Conservation (phyloP, 805 yeast genomes). For the Tetrapisispora namnaoensis region DNA sequence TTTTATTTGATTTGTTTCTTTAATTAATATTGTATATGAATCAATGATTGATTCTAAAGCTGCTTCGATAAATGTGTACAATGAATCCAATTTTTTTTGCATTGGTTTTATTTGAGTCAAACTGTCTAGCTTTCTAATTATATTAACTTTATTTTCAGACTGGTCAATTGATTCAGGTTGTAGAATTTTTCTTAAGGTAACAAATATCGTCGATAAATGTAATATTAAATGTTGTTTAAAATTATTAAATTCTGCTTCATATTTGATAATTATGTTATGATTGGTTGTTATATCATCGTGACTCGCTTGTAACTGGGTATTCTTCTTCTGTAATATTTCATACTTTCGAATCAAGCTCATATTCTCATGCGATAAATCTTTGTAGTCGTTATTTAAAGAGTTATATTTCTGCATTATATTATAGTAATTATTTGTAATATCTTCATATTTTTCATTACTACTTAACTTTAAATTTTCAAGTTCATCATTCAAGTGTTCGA, state of each 20-base stretch:
- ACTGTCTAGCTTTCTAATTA: constrained; percentile 24
- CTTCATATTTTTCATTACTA: constrained; percentile 21
- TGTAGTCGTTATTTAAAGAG: constrained; percentile 7
- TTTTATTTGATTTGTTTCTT: constrained; percentile 5
- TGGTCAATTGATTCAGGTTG: constrained; percentile 52
- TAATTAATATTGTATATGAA: constrained; percentile 35
- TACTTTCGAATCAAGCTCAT: constrained; percentile 5
- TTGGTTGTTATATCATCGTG: constrained; percentile 7
- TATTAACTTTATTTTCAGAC: constrained; percentile 42
- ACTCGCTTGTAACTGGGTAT: constrained; percentile 16
- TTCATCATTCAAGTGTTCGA: constrained; percentile 14
- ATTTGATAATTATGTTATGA: constrained; percentile 5
- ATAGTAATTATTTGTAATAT: constrained; percentile 13
- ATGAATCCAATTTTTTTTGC: constrained; percentile 32
- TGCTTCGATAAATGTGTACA: constrained; percentile 46
- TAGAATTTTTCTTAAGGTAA: constrained; percentile 42
- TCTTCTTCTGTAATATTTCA: constrained; percentile 19
- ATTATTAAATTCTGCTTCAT: constrained; percentile 29
- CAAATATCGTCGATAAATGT: constrained; percentile 41
- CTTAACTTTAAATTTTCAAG: constrained; percentile 15
- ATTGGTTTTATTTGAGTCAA: constrained; percentile 20
- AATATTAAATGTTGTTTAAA: constrained; percentile 36
- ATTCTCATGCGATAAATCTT: constrained; percentile 7
- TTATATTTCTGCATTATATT: constrained; percentile 8
- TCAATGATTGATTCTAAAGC: constrained; percentile 50